Percentiles rank a stretch among this genome's conserved stretches.
These are phyloP conservation scores for Cucumis cinereus DNA, from an alignment of 306 rosid genomes.

Conservation along the genomic window DNA sequence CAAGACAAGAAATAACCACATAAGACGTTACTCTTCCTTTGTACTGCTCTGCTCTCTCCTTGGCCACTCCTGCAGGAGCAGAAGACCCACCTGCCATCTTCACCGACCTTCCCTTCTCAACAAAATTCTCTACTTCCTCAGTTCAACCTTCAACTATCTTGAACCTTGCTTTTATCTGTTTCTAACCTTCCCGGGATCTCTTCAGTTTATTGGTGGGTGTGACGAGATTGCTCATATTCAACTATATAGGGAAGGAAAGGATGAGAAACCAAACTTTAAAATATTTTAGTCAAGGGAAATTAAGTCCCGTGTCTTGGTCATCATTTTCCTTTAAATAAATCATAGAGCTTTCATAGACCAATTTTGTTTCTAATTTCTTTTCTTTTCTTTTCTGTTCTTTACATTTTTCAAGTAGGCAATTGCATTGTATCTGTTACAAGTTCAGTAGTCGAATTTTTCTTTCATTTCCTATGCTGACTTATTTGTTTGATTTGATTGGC, in stretches of 20 bases:
- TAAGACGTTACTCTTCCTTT: constrained; percentile 48
- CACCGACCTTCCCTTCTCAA: background rate
- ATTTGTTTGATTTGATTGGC: background rate
- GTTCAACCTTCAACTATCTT: background rate
- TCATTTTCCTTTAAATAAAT: background rate
- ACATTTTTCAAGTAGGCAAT: background rate
- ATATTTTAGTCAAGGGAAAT: background rate
- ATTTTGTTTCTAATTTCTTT: background rate
- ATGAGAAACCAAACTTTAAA: background rate
- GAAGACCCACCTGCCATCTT: constrained; percentile 74
- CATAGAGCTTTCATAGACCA: background rate
- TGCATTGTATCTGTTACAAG: background rate
- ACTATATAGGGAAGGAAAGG: background rate
- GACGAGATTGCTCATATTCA: background rate
- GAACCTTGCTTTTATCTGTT: background rate
- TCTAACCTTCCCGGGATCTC: background rate
- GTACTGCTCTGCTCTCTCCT: constrained; percentile 53
- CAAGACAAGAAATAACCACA: constrained; percentile 57
- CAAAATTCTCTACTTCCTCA: background rate
- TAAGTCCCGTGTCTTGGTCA: background rate
- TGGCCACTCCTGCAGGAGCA: constrained; percentile 32
- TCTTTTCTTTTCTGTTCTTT: background rate
- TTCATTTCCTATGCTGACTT: background rate
- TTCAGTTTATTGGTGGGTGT: background rate
- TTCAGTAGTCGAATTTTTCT: background rate